A percentile compares a stretch with the other conserved stretches of the same genome.
Conservation (phyloP, 2,329 filamentous ascomycete genomes). For the Trichoderma polysporum region DNA sequence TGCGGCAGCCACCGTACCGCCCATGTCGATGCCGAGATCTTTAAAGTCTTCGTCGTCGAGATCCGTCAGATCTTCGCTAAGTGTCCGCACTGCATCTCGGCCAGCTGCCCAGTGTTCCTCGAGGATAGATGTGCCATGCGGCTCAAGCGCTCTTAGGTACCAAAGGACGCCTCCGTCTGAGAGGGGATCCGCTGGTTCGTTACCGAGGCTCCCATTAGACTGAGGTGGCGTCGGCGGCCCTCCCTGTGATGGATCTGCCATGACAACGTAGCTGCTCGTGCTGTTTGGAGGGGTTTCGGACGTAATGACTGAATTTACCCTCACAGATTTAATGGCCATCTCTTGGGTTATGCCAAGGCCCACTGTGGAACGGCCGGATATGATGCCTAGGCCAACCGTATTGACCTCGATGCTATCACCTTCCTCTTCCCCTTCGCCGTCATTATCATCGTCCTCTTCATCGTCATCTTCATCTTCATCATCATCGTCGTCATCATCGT, state of each 20-base stretch:
- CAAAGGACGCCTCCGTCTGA: constrained; percentile 78
- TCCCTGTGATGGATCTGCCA: constrained; percentile 32
- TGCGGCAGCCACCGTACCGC: constrained; percentile 39
- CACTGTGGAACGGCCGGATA: constrained; percentile 22
- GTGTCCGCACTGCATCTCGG: constrained; percentile 62
- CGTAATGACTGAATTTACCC: constrained; percentile 27
- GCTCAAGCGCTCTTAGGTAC: constrained; percentile 82
- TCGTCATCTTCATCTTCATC: constrained; percentile 47
- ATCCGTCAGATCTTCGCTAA: constrained; percentile 87
- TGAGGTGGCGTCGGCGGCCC: constrained; percentile 66
- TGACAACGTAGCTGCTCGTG: constrained; percentile 46
- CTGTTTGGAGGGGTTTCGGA: constrained; percentile 50
- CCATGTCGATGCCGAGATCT: constrained; percentile 60
- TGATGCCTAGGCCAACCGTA: constrained; percentile 39
- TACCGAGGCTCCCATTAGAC: constrained; percentile 58
- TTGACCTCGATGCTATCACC: constrained; percentile 49
- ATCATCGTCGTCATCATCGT: constrained; percentile 39
- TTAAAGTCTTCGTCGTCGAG: constrained; percentile 88
- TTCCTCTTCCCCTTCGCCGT: constrained; percentile 38
- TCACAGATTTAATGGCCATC: constrained; percentile 30
- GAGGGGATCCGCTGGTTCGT: constrained; percentile 53
- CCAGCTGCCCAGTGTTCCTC: constrained; percentile 66
- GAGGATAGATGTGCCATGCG: constrained; percentile 74
- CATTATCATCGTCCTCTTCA: constrained; percentile 36
- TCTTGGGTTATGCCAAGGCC: constrained; percentile 25